Evolutionary conservation across 768 basidiomycete species (phyloP).

Genomic region (Guyanaporus albipodus): DNA sequence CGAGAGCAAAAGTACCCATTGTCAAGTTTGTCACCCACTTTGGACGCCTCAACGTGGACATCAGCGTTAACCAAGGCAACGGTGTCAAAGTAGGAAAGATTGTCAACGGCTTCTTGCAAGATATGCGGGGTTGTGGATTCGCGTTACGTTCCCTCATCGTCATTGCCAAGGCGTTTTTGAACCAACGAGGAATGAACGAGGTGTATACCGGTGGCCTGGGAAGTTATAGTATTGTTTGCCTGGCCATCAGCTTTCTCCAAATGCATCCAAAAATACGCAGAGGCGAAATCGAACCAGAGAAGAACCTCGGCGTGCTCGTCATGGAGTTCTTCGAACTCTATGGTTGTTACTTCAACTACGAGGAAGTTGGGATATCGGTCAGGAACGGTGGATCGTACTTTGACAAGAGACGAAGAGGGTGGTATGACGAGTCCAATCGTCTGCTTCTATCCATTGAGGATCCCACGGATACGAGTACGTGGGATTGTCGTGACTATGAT

Average conservation of each 20-base stretch:
- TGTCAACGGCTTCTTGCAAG: constrained; percentile 65
- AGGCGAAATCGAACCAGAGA: constrained; percentile 81
- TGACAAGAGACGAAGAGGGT: constrained; percentile 75
- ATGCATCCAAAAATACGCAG: constrained; percentile 93
- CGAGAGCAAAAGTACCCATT: constrained; percentile 93
- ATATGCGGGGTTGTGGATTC: constrained; percentile 52
- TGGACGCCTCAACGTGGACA: constrained; percentile 85
- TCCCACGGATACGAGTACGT: constrained; percentile 82
- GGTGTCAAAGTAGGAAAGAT: constrained; percentile 77
- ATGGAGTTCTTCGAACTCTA: constrained; percentile 98
- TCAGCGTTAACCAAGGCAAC: constrained; percentile 88
- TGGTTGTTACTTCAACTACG: constrained; percentile 87
- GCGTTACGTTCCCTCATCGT: constrained; percentile 82
- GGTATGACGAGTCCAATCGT: constrained; percentile 59
- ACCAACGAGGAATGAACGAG: constrained; percentile 92
- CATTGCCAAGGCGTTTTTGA: constrained; percentile 87
- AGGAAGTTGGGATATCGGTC: constrained; percentile 84
- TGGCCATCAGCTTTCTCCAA: constrained; percentile 93
- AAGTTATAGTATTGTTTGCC: constrained; percentile 89
- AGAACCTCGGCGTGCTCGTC: constrained; percentile 89
- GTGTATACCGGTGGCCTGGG: constrained; percentile 95
- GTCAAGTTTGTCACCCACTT: constrained; percentile 87
- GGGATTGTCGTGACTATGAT: not conserved
- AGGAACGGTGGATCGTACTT: constrained; percentile 88
- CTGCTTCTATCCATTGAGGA: constrained; percentile 85